Base-by-base conservation (phyloP, 371 early-diverging fungal species). In the Capniomyces stellatus region DNA sequence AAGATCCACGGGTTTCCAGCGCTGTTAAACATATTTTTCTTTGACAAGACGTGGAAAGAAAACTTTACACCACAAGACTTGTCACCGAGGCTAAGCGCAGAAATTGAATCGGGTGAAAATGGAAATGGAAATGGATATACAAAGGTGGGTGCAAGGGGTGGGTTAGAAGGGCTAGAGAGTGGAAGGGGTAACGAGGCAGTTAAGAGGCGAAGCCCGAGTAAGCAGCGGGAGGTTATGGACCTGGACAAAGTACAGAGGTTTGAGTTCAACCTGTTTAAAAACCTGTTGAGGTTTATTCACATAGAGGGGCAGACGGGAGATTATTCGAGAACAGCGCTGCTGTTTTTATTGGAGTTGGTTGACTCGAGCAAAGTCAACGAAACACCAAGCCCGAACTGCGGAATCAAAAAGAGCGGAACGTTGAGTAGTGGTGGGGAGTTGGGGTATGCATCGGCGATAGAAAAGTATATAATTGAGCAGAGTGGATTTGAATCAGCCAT, bases 1-100 rank as follows among this genome's bases (percentile, higher is more conserved):
- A 92, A 92, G 67, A 89, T 95, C 47, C 84, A 88, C 48, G 89
- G 87, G 27, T 84, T 78, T 57, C 90, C 89, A 0, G 83, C 79
- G 48, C 71, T 93, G 44, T 72, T 92, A 40, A 78, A 85, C 60
- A 84, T 94, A 46, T 94, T 94, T 54, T 92, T 92, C 58, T 82
- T 81, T 58, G 86, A 89, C 64, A 77, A 75, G 27, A 74, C 72
- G 52, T 85, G 85, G 85, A 64, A 86, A 6, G 75, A 75, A 0
- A 78, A 58, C 54, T 55, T 64, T 24, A 59, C 64, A 50, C 59
- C 61, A 51, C 59, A 51, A 57, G 62, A 64, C 57, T 44, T 49
- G 24, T 57, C 56, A 56, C 35, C 58, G 1, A 65, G 64, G 23
- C 58, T 62, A 53, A 58, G 58, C 8, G 44, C 58, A 12, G 69